Evolutionary conservation across 139 green algal genomes (phyloP), one percentile per base, ranked within the genome.

Genomic region (Chlorella vulgaris): DNA sequence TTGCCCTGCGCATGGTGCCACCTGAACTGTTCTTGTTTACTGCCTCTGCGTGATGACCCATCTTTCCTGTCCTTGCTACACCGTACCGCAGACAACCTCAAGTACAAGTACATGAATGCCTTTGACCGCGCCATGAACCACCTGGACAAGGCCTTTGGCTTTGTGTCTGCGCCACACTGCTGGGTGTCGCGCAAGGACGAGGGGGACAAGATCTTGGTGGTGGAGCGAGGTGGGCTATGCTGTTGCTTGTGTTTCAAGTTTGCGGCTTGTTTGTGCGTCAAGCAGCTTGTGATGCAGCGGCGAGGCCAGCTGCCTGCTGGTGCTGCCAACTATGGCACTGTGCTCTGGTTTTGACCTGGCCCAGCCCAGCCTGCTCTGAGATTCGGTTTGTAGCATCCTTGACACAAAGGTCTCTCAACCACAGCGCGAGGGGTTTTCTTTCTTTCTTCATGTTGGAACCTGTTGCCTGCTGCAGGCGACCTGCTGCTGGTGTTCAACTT

Each of bases 401-500:
- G n/a, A n/a, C n/a, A n/a, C n/a, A n/a, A n/a, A n/a, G n/a, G n/a
- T n/a, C n/a, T n/a, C n/a, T n/a, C n/a, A n/a, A n/a, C n/a, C n/a
- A n/a, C n/a, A n/a, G n/a, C n/a, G n/a, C n/a, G n/a, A n/a, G n/a
- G n/a, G n/a, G n/a, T n/a, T n/a, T n/a, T n/a, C n/a, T n/a, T n/a
- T n/a, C n/a, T n/a, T n/a, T 26, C 67, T 4, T 4, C 35, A 31
- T 26, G 42, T 60, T 4, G 19, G 38, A 31, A 3, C 0, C 47
- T 31, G 28, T 19, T 29, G 33, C 26, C 69, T 28, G 3, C 51
- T n/a, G 26, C 78, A 83, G 96, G 96, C 28, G 96, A 98, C 84
- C 90, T 98, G 38, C 89, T 99, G 35, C 96, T 99, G 76, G 96
- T 99, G 18, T 99, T 99, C 93, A 99, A 99, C 92, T 98, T 98